These are phyloP conservation scores for Moesziomyces sp. DNA, from an alignment of 1,284 basidiomycete genomes.

Conservation along the genomic window DNA sequence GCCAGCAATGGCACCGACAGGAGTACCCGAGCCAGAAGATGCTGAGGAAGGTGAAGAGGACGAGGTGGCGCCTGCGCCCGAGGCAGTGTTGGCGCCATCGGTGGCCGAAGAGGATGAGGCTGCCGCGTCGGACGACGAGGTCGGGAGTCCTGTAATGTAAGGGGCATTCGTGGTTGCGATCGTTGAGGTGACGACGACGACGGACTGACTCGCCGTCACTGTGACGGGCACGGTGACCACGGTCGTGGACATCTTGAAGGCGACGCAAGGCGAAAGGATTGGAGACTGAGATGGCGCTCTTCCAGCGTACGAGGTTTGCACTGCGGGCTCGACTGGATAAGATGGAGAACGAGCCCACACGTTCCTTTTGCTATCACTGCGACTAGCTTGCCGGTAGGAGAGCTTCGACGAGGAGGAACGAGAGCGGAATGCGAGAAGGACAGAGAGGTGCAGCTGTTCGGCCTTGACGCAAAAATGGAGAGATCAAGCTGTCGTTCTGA, in stretches of 20 bases:
- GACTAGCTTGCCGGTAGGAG: no score
- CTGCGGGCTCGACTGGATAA: no score
- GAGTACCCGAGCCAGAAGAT: conserved; percentile 6
- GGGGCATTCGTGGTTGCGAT: conserved; percentile 23
- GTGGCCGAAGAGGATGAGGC: conserved; percentile 1
- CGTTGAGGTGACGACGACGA: conserved; percentile 35
- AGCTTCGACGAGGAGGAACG: no score
- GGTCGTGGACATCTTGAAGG: conserved; percentile 18
- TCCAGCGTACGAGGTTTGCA: background rate
- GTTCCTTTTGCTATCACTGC: no score
- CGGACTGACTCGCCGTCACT: conserved; percentile 26
- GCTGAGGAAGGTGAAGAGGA: conserved; percentile 4
- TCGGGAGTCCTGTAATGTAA: conserved; percentile 5
- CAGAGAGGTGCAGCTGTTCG: no score
- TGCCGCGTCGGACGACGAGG: background rate
- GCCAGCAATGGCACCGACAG: conserved; percentile 31
- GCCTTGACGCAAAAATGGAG: no score
- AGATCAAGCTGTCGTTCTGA: no score
- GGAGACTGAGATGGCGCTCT: background rate
- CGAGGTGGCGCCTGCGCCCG: conserved; percentile 5
- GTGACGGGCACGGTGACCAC: conserved; percentile 23
- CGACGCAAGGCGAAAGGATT: background rate
- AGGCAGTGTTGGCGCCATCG: background rate
- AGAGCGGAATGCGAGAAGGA: no score
- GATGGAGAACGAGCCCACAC: no score